Conservation (phyloP, 2,329 filamentous ascomycete genomes). For the Aspergillus oerlinghausenensis region DNA sequence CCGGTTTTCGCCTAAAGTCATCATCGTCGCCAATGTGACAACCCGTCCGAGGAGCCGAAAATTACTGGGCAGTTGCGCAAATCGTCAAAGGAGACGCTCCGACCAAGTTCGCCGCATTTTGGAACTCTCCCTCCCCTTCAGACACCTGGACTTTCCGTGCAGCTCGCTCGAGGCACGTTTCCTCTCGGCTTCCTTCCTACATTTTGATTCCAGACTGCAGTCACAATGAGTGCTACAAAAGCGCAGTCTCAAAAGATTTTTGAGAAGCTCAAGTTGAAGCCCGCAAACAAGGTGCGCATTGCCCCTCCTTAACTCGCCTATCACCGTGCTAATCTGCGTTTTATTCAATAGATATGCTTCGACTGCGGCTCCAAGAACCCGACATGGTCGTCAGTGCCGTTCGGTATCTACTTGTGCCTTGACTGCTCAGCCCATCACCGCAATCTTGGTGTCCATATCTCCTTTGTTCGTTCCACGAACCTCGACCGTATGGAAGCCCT, state of each 20-base stretch:
- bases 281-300: constrained; percentile 78
- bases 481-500: constrained; percentile 75
- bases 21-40: neutral
- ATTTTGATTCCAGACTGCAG: constrained; percentile 4
- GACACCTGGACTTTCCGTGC: constrained; percentile 1
- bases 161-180: constrained; percentile 1
- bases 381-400: constrained; percentile 95
- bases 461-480: constrained; percentile 96
- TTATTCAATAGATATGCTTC: constrained; percentile 74
- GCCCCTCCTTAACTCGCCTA: constrained; percentile 21
- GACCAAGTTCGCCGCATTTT: constrained; percentile 36
- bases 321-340: constrained; percentile 5
- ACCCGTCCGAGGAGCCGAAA: constrained; percentile 1
- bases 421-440: constrained; percentile 97
- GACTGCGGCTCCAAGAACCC: constrained; percentile 97
- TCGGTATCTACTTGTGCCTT: constrained; percentile 96
- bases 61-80: constrained; percentile 11
- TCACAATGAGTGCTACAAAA: constrained; percentile 71
- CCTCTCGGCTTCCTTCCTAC: constrained; percentile 1
- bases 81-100: constrained; percentile 19
- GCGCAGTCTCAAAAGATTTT: constrained; percentile 96
- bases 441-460: constrained; percentile 97
- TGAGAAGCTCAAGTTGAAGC: constrained; percentile 91
- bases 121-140: constrained; percentile 10
- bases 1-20: neutral